A percentile compares a stretch with the other conserved stretches of the same genome.
phyloP scores from a whole-genome alignment of 129 eudicot genomes.

The Pulicaria dysenterica region DNA sequence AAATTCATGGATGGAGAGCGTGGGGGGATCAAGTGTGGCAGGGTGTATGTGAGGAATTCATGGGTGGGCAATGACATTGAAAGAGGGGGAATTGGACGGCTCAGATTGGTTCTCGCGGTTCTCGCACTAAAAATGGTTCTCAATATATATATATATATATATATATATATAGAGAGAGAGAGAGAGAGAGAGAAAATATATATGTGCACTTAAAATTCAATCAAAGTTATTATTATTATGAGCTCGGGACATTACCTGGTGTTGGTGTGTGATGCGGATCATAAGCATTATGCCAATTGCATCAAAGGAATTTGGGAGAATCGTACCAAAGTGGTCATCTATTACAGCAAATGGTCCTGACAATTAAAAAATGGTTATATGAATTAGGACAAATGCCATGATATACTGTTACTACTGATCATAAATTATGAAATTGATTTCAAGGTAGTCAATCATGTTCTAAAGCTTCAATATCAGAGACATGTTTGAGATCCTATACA shows the following conservation, averaged over 20 bases:
- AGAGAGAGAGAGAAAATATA: too few relatives aligned
- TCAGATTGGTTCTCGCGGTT: too few relatives aligned
- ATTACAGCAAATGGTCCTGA: constrained; percentile 88
- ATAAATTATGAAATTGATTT: neutral
- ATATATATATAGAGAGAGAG: too few relatives aligned
- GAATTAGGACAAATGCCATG: constrained; percentile 2
- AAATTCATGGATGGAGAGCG: too few relatives aligned
- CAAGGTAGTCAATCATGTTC: neutral
- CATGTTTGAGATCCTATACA: neutral
- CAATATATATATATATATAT: too few relatives aligned
- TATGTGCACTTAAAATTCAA: neutral
- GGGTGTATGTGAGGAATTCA: too few relatives aligned
- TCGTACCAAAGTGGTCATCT: constrained; percentile 84
- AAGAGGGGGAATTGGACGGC: too few relatives aligned
- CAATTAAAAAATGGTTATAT: constrained; percentile 12
- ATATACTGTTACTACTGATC: neutral
- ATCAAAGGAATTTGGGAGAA: constrained; percentile 86
- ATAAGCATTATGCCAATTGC: constrained; percentile 98
- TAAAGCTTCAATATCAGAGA: constrained; percentile 6
- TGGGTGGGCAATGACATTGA: too few relatives aligned
- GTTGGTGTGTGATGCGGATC: constrained; percentile 94
- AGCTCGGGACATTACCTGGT: constrained; percentile 66
- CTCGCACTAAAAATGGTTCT: too few relatives aligned
- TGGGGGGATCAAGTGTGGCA: too few relatives aligned
- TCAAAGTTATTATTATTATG: neutral